Base-by-base conservation (phyloP, 352 stramenopile species). In the Thalassiosira livingstoniorum region DNA sequence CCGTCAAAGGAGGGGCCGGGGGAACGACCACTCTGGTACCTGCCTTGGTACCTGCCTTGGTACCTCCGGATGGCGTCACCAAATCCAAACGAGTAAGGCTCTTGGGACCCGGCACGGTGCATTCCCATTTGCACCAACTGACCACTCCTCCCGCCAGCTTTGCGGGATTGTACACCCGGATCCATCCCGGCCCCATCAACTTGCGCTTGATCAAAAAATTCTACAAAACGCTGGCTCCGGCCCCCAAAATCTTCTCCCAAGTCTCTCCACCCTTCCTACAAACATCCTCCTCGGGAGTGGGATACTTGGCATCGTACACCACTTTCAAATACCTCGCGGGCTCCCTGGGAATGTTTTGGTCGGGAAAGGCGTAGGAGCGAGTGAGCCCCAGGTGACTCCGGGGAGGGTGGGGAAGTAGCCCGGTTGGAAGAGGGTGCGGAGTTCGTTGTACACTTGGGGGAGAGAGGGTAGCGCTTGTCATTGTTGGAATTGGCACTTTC, bases 291-390 rank as follows among this genome's bases (percentile, higher is more conserved):
- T 97, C 90, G 0, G 97, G 96, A 0, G 94, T 86, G 4, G 95
- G 93, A 85, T 98, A 98, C 76, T 96, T 96, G 4, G 96, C 96
- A 31, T 96, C 92, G 86, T 99, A 99, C 45, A 98, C 96, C 43
- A 99, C 96, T 87, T 99, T 99, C 31, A 99, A 76, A 77, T 98
- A 99, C 71, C 98, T 75, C 32, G 98, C 98, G 45, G 97, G 95
- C 27, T 91, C 92, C 15, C 97, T 92, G 2, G 98, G 98, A 67
- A 99, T 97, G 72, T 96, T 94, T 0, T 94, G 89, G 61, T 98
- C 93, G 45, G 99, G 97, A 84, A 99, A 99, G 0, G 97, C 97
- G 83, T 99, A 99, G 57, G 98, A 96, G 39, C 97, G 96, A 45
- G 95, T 92, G 21, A 99, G 64, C 92, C 94, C 89, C 98, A 99